Evolutionary conservation across 2,329 filamentous ascomycete genomes (phyloP).

Genomic region (Ceratocystis huliohia): DNA sequence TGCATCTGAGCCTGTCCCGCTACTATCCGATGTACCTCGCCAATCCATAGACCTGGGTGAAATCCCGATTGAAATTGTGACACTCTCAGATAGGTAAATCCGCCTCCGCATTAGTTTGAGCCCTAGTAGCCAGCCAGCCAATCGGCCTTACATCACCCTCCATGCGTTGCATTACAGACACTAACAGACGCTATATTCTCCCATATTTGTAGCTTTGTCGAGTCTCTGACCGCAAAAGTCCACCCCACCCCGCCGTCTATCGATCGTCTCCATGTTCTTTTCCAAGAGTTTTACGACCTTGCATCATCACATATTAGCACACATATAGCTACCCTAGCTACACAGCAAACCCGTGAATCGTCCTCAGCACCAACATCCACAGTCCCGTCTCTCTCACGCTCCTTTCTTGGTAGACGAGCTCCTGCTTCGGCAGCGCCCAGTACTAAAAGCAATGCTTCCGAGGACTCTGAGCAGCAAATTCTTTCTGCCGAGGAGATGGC

Average conservation of each 20-base stretch:
- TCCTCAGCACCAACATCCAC: slow-evolving; percentile 32
- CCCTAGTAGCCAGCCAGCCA: not conserved
- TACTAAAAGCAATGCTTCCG: slow-evolving; percentile 20
- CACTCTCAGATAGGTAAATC: slow-evolving; percentile 66
- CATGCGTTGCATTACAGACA: slow-evolving; percentile 15
- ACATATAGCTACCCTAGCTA: slow-evolving; percentile 69
- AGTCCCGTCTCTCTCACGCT: slow-evolving; percentile 38
- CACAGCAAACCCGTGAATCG: slow-evolving; percentile 56
- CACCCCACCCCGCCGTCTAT: slow-evolving; percentile 73
- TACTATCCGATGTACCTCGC: slow-evolving; percentile 37
- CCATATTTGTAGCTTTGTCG: slow-evolving; percentile 60
- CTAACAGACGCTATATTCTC: slow-evolving; percentile 21
- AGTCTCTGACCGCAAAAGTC: slow-evolving; percentile 75
- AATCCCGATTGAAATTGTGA: slow-evolving; percentile 85
- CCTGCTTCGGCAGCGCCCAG: not conserved
- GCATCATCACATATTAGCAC: slow-evolving; percentile 74
- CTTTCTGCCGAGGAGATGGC: slow-evolving; percentile 76
- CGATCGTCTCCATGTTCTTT: slow-evolving; percentile 69
- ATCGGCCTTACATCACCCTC: too few species aligned
- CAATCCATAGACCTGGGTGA: slow-evolving; percentile 67
- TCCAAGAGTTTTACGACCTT: slow-evolving; percentile 84
- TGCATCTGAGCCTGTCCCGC: not conserved
- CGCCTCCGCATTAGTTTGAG: not conserved
- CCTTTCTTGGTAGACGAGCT: slow-evolving; percentile 35
- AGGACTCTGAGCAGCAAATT: slow-evolving; percentile 59